Base-by-base conservation (phyloP, 2,329 filamentous ascomycete genomes). In the Talaromyces albobiverticillius region DNA sequence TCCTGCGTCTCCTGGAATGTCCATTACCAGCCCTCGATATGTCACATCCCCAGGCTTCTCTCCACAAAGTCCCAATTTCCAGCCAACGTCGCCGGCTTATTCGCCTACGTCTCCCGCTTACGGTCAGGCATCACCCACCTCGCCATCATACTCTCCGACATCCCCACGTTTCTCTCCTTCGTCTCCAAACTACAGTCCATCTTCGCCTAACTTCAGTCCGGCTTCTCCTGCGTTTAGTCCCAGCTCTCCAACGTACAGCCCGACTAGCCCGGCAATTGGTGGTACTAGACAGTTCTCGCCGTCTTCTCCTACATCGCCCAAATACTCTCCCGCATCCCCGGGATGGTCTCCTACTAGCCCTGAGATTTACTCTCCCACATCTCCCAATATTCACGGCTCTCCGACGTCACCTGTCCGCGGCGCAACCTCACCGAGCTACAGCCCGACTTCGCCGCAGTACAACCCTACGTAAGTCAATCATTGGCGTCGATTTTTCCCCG, bases 71-170 rank as follows among this genome's bases (percentile, higher is more conserved):
- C 80, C 80, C 22, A 73, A 76, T 4, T 82, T 80, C 61, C 76
- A 71, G 32, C 77, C 78, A 8, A 83, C 79, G 1, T 81, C 78
- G 36, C 84, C 82, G 8, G 83, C 82, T 2, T 91, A 90, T 73
- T 90, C 88, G 41, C 89, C 90, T 3, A 90, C 89, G 0, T 93
- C 89, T 46, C 89, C 77, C 71, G 87, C 73, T 67, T 84, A 73
- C 56, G 88, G 69, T 82, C 89, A 61, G 82, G 82, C 66, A 71
- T 92, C 88, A 43, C 85, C 90, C 40, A 76, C 75, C 2, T 78
- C 76, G n/a, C 76, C 76, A 59, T 77, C 71, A 58, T 77, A 76
- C 60, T 80, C 79, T 54, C 78, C 79, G 4, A 79, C 76, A 2
- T 84, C 81, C 14, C 82, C 82, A 32, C 78, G 77, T 23, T 76